phyloP scores from a whole-genome alignment of 768 basidiomycete species.

The Amyloporia xantha region DNA sequence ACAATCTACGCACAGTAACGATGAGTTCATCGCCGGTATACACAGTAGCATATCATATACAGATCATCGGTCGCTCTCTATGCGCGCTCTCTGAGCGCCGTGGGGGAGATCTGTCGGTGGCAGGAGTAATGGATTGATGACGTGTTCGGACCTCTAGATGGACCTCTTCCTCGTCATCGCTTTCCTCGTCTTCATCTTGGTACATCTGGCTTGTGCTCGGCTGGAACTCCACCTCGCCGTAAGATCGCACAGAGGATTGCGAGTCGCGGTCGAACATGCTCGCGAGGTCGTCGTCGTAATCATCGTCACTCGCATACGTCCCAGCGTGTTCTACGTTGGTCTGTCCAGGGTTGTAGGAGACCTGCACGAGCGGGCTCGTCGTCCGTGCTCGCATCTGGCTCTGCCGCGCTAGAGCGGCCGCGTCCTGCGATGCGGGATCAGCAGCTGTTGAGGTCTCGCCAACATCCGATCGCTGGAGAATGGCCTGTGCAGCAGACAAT shows the following conservation, averaged over 20 bases:
- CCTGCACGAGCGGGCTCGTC: conserved; percentile 34
- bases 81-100: conserved; percentile 10
- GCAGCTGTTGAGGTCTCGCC: conserved; percentile 17
- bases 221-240: conserved; percentile 22
- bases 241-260: conserved; percentile 2
- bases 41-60: conserved; percentile 10
- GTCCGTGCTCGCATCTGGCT: conserved; percentile 23
- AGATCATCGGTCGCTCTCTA: conserved; percentile 16
- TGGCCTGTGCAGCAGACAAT: conserved; percentile 18
- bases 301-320: conserved; percentile 23
- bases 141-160: conserved; percentile 24
- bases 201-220: conserved; percentile 30
- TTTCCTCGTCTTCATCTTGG: conserved; percentile 28
- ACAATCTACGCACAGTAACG: conserved; percentile 16
- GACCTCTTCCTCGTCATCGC: conserved; percentile 28
- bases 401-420: conserved; percentile 11
- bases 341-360: conserved; percentile 14
- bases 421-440: conserved; percentile 19
- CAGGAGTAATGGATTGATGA: conserved; percentile 17
- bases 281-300: conserved; percentile 22
- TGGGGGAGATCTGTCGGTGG: conserved; percentile 14
- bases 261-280: conserved; percentile 3
- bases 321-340: conserved; percentile 18
- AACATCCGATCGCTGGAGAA: conserved; percentile 28
- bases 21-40: conserved; percentile 9